Conservation (phyloP, 2,329 filamentous ascomycete species). For the Didymella pinodella region DNA sequence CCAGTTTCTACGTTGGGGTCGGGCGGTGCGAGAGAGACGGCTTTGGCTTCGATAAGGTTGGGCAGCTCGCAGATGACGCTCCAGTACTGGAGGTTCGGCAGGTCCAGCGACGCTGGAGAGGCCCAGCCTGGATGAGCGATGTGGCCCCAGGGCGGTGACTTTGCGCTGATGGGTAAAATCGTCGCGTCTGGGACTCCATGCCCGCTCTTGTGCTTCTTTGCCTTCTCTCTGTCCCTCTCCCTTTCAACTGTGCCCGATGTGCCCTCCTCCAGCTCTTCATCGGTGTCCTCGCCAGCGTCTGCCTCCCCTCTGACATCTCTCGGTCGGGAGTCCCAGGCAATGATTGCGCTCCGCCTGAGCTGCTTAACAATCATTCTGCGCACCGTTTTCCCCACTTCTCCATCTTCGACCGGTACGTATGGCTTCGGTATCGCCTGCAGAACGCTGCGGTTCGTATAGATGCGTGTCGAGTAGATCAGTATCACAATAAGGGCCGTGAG, state of each 20-base stretch:
- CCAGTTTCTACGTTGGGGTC: conserved; percentile 54
- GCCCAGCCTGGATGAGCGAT: conserved; percentile 90
- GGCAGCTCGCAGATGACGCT: conserved; percentile 84
- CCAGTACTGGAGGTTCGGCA: conserved; percentile 83
- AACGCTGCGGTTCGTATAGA: conserved; percentile 84
- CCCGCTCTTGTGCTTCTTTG: conserved; percentile 35
- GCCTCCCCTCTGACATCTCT: conserved; percentile 62
- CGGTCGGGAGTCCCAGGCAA: conserved; percentile 80
- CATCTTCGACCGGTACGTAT: conserved; percentile 85
- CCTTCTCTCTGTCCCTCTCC: conserved; percentile 43
- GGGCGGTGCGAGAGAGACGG: conserved; percentile 80
- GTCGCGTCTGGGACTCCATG: conserved; percentile 38
- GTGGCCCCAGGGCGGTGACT: conserved; percentile 75
- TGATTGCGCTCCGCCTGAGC: conserved; percentile 77
- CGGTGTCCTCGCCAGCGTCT: conserved; percentile 32
- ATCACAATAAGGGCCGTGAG: conserved; percentile 73
- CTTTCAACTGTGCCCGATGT: conserved; percentile 36
- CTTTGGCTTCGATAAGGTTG: conserved; percentile 90
- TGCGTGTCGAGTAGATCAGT: conserved; percentile 81
- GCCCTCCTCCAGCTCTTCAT: conserved; percentile 25
- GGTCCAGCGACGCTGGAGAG: conserved; percentile 75
- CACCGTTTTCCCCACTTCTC: conserved; percentile 78
- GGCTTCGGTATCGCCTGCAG: conserved; percentile 84
- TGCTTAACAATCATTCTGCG: conserved; percentile 76
- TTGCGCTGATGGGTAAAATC: conserved; percentile 51